Evolutionary conservation across 2,329 filamentous ascomycete species (phyloP).

Genomic region (Ophiobolus disseminans): DNA sequence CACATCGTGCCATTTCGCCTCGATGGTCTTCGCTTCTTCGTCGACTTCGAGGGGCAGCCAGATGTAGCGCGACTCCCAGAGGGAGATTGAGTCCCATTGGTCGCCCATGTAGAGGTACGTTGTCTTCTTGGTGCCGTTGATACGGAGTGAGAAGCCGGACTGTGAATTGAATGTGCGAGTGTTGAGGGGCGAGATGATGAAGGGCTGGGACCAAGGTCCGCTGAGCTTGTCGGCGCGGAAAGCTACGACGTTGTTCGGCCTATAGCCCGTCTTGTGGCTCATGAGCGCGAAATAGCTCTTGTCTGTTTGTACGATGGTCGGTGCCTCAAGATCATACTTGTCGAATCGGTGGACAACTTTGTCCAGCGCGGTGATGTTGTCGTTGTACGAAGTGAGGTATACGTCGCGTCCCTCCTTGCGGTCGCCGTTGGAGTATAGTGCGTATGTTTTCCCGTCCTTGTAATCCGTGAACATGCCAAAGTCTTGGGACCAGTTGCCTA

Average conservation of each 20-base stretch:
- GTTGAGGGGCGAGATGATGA: conserved; percentile 59
- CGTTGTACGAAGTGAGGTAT: conserved; percentile 63
- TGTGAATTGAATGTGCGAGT: conserved; percentile 63
- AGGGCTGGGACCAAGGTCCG: conserved; percentile 64
- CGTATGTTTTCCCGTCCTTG: conserved; percentile 63
- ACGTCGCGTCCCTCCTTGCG: conserved; percentile 62
- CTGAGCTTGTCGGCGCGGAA: conserved; percentile 60
- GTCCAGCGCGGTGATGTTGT: conserved; percentile 60
- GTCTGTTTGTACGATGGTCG: conserved; percentile 67
- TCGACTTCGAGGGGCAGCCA: conserved; percentile 64
- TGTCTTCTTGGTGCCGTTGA: conserved; percentile 57
- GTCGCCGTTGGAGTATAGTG: conserved; percentile 68
- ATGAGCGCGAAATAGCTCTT: conserved; percentile 66
- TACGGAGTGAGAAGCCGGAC: conserved; percentile 58
- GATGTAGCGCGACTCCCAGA: conserved; percentile 65
- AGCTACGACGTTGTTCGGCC: conserved; percentile 67
- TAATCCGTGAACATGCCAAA: conserved; percentile 68
- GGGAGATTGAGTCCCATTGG: conserved; percentile 62
- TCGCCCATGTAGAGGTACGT: conserved; percentile 62
- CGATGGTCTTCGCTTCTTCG: conserved; percentile 59
- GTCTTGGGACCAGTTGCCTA: conserved; percentile 69
- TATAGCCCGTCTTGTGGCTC: conserved; percentile 69
- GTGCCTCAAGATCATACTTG: conserved; percentile 67
- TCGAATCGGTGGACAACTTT: conserved; percentile 62
- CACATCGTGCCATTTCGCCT: conserved; percentile 62